Evolutionary conservation across 179 eudicot species (phyloP).

Genomic region (Spinacia oleracea): DNA sequence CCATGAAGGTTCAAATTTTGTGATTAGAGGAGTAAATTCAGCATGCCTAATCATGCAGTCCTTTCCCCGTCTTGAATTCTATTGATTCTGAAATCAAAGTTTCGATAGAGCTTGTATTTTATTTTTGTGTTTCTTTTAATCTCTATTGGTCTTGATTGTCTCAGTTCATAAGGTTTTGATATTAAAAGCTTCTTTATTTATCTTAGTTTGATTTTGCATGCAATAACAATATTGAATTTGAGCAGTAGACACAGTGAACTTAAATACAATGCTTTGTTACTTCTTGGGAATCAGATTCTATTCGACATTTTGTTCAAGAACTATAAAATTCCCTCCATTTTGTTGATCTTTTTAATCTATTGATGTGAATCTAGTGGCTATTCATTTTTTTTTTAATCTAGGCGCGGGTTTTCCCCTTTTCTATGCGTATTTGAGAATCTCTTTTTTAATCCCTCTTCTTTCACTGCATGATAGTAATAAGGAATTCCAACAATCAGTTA

Average conservation of each 20-base stretch:
- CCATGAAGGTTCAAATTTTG: background rate
- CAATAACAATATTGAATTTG: background rate
- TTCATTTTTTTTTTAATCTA: conserved; percentile 1
- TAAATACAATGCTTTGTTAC: background rate
- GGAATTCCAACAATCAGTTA: conserved; percentile 75
- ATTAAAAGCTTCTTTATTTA: background rate
- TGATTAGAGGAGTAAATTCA: background rate
- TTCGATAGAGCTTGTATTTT: background rate
- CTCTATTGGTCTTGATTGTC: background rate
- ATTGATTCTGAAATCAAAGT: background rate
- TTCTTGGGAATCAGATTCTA: background rate
- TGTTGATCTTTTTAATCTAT: background rate
- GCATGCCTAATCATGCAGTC: background rate
- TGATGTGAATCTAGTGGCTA: background rate
- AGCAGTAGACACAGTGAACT: background rate
- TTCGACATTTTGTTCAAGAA: background rate
- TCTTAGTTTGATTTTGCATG: background rate
- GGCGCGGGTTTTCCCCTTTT: background rate
- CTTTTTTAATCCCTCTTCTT: conserved; percentile 10
- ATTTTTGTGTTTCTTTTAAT: background rate
- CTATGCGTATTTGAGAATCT: background rate
- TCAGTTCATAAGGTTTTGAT: background rate
- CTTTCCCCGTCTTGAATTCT: background rate
- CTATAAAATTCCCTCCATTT: background rate
- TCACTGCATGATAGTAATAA: conserved; percentile 48